Conservation (phyloP, 179 eudicot species). For the Kewa caespitosa region DNA sequence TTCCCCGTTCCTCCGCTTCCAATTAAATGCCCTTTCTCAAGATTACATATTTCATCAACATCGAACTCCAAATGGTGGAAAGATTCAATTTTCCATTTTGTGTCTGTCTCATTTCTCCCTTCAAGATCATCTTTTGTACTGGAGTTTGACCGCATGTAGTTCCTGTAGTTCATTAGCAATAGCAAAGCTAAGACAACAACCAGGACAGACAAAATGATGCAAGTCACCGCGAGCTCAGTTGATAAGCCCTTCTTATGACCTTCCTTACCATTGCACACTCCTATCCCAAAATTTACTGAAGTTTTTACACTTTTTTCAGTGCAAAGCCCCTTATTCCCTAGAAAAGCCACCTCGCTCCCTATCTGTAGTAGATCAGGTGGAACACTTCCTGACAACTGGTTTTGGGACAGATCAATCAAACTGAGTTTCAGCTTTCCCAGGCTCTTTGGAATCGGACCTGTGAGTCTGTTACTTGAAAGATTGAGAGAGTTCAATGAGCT, state of each 20-base stretch:
- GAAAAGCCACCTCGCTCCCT: constrained; percentile 57
- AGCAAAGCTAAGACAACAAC: constrained; percentile 47
- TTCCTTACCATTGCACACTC: constrained; percentile 37
- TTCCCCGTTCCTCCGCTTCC: constrained; percentile 85
- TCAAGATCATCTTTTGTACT: constrained; percentile 24
- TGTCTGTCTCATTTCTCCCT: constrained; percentile 33
- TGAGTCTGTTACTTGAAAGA: constrained; percentile 68
- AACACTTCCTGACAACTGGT: constrained; percentile 66
- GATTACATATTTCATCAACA: constrained; percentile 57
- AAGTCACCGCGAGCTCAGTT: constrained; percentile 36
- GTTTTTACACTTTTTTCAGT: constrained; percentile 34
- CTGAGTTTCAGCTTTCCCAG: constrained; percentile 64
- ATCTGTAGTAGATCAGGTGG: constrained; percentile 52
- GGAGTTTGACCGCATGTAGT: constrained; percentile 38
- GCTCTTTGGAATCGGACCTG: constrained; percentile 58
- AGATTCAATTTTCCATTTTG: constrained; percentile 69
- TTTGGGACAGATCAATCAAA: constrained; percentile 63
- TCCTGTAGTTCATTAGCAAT: constrained; percentile 51
- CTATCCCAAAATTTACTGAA: constrained; percentile 30
- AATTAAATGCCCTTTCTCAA: constrained; percentile 61
- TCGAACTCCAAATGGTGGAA: constrained; percentile 71
- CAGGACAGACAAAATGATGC: constrained; percentile 43
- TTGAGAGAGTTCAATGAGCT: constrained; percentile 76
- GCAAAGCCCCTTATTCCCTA: constrained; percentile 74
- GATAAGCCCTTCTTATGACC: constrained; percentile 25